Base-by-base conservation (phyloP, 2,329 filamentous ascomycete genomes). In the Sporothrix euskadiensis region DNA sequence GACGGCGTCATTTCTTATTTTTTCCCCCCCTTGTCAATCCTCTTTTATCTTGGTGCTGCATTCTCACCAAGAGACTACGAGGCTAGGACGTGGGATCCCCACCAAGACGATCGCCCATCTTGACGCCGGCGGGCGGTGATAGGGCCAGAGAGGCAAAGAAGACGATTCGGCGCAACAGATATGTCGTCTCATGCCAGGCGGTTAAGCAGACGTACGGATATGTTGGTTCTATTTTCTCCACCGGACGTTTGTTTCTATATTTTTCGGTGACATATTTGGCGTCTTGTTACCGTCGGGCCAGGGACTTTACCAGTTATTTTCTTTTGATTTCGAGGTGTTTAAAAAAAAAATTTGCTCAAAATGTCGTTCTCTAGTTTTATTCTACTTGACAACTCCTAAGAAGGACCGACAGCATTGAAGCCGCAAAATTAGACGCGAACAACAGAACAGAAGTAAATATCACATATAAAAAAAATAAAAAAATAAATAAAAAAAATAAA, bases 81-180 rank as follows among this genome's bases (percentile, higher is more conserved):
- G 14, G 57, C 57, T 63, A 63, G 12, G 32, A 9, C 16, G 30
- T 19, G 3, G 9, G 54, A 57, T 12, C 61, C 32, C 39, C 39
- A 66, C 61, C 26, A 44, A 26, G 26, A 66, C 61, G 61, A 47
- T 66, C 39, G 61, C 39, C 61, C 61, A 41, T 44, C 39, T 47
- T 30, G 41, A 47, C 39, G 39, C 39, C 14, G 61, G 61, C 39
- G 39, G 39, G 41, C 39, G 61, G 39, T 41, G 39, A 66, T 47
- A 66, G 22, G 61, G 39, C 39, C n/a, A 47, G 32, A 57, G 10
- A 12, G 54, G 10, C 32, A 4, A 22, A 26, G 26, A 5, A 7
- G 44, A 49, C 44, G 14, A 16, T 49, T 49, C 14, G 44, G 44
- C 8, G 9, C 35, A 41, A 30, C 22, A 47, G 8, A n/a, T 30